Evolutionary conservation across 73 alveolate species (phyloP), one percentile per base, ranked within the genome.

Genomic region (Stentor roeselii): DNA sequence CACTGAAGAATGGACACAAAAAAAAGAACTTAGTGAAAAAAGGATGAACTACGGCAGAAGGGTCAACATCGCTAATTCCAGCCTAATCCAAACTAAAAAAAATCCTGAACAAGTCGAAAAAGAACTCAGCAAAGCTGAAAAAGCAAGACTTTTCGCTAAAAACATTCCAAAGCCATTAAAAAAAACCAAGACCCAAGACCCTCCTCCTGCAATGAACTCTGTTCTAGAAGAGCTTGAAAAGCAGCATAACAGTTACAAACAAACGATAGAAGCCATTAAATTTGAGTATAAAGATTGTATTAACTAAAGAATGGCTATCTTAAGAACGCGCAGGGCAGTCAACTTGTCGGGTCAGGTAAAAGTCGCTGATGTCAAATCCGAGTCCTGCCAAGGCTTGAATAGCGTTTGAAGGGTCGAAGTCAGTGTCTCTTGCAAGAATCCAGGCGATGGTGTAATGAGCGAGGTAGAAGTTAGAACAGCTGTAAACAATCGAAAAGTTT

Each of bases 1-100:
- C 14, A 83, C 89, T 27, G 89, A 87, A 27, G 86, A 87, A 2
- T 87, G 92, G 92, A 32, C 59, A 15, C 60, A 87, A 75, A 84
- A 83, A 11, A 87, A 87, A 58, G 78, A 87, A 61, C 82, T 60
- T 60, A 3, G 27, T 40, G 86, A 83, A n/a, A 36, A 59, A 36
- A 87, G 80, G 34, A 30, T 21, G 37, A 21, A n/a, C 50, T 67
- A 67, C 34, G 80, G 41, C 15, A 67, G 2, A 32, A 36, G 34
- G 37, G 80, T 67, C 34, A 67, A 67, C 27, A 21, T 21, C 21
- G 37, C 80, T 1, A 67, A 67, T 2, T 36, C 80, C 21, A 67
- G 34, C 34, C 34, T 67, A 32, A 36, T 40, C 14, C 80, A 36
- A 0, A 27, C 80, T n/a, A 67, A 40, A 67, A 67, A 67, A 67